Conservation (phyloP, 1,139 yeast genomes). For the Lodderomyces oxycetoniae region DNA sequence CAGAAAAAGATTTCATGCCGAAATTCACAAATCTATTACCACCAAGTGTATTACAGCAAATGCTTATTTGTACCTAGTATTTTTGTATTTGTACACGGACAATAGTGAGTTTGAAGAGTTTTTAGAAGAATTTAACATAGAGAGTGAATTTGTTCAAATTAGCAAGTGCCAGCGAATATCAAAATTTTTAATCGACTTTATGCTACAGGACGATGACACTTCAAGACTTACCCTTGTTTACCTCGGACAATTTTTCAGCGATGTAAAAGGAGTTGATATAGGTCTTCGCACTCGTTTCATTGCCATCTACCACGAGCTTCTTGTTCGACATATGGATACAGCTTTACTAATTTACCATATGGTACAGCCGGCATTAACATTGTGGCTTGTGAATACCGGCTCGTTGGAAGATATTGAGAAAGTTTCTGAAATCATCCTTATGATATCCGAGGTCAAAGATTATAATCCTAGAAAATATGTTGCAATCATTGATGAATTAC, state of each 20-base stretch:
- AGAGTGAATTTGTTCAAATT: slow-evolving; percentile 21
- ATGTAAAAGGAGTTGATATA: slow-evolving; percentile 39
- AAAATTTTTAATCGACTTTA: slow-evolving; percentile 43
- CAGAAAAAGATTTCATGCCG: slow-evolving; percentile 33
- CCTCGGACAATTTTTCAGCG: slow-evolving; percentile 46
- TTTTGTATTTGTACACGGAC: slow-evolving; percentile 50
- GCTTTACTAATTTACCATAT: slow-evolving; percentile 46
- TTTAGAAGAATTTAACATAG: slow-evolving; percentile 44
- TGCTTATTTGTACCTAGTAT: slow-evolving; percentile 45
- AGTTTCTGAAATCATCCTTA: slow-evolving; percentile 26
- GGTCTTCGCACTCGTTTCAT: slow-evolving; percentile 51
- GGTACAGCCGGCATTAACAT: slow-evolving; percentile 37
- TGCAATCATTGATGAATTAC: slow-evolving; percentile 15
- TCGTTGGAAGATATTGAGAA: slow-evolving; percentile 26
- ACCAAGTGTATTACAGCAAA: slow-evolving; percentile 12
- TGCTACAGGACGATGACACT: slow-evolving; percentile 36
- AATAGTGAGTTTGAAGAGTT: slow-evolving; percentile 44
- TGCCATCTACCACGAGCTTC: slow-evolving; percentile 42
- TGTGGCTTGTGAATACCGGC: slow-evolving; percentile 28
- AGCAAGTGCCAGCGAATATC: slow-evolving; percentile 45
- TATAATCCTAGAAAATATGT: slow-evolving; percentile 20
- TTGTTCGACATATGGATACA: slow-evolving; percentile 29
- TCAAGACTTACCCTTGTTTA: slow-evolving; percentile 48
- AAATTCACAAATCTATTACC: slow-evolving; percentile 7
- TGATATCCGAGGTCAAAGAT: slow-evolving; percentile 18